phyloP scores from a whole-genome alignment of 2,329 filamentous ascomycete species.

The Fusarium heterosporum region DNA sequence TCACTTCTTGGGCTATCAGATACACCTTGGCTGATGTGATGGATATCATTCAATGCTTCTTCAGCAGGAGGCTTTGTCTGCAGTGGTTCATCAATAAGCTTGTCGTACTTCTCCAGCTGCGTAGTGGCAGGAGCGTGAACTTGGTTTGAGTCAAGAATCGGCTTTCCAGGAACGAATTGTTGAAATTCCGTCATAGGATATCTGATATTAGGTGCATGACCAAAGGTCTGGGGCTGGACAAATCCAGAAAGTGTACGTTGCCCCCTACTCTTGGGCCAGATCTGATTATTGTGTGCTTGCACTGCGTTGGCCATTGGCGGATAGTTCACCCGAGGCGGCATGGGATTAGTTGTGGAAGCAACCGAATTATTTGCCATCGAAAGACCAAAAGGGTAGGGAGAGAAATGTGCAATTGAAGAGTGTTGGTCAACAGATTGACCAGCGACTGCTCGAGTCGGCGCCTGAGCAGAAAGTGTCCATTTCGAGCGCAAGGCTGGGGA shows the following conservation, averaged over 20 bases:
- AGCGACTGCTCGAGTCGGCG: constrained; percentile 2
- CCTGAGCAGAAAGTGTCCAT: constrained; percentile 41
- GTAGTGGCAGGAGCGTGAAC: not conserved
- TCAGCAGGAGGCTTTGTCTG: constrained; percentile 50
- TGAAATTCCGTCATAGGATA: constrained; percentile 10
- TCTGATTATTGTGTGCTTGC: constrained; percentile 1
- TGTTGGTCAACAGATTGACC: constrained; percentile 7
- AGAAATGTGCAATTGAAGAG: constrained; percentile 2
- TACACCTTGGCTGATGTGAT: not conserved
- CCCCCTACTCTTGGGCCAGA: constrained; percentile 7
- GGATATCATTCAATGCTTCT: constrained; percentile 38
- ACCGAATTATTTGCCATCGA: constrained; percentile 1
- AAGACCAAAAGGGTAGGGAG: constrained; percentile 10
- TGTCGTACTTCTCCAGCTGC: not conserved
- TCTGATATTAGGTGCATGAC: not conserved
- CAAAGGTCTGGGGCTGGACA: not conserved
- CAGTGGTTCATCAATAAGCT: constrained; percentile 6
- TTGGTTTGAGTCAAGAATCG: not conserved
- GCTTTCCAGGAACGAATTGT: not conserved
- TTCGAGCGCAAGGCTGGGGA: constrained; percentile 49
- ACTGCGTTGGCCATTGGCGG: constrained; percentile 19
- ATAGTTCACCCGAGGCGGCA: constrained; percentile 18
- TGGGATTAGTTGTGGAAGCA: not conserved
- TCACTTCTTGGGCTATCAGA: constrained; percentile 16
- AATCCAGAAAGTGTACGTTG: constrained; percentile 24